These are phyloP conservation scores for Thraustochytrium sp. DNA, from an alignment of 352 stramenopile species.

Conservation along the genomic window DNA sequence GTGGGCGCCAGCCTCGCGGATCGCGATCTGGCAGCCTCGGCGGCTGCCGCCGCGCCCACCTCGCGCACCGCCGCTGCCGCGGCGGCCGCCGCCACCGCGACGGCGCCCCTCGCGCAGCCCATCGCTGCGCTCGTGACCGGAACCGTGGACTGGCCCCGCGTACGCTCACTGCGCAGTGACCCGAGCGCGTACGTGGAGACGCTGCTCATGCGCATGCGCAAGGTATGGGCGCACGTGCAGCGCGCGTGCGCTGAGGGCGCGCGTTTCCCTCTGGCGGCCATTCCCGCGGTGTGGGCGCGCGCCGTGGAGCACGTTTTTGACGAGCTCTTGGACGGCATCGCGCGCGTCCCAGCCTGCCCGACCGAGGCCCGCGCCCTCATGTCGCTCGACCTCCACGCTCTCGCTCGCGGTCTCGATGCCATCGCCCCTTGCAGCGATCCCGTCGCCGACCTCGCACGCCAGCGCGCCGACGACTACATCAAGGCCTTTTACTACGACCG, in stretches of 20 bases:
- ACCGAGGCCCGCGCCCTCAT: conserved; percentile 90
- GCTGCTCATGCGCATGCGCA: not conserved
- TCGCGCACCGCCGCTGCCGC: not conserved
- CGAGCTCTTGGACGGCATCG: conserved; percentile 81
- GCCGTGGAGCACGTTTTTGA: conserved; percentile 77
- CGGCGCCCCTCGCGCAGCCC: too few species aligned
- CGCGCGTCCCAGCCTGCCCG: conserved; percentile 75
- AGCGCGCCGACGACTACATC: conserved; percentile 69
- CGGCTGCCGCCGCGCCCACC: not conserved
- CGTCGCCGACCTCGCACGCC: conserved; percentile 53
- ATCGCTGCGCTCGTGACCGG: not conserved
- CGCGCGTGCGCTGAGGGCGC: conserved; percentile 15
- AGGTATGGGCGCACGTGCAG: conserved; percentile 43
- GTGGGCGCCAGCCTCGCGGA: not conserved
- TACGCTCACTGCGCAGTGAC: conserved; percentile 47
- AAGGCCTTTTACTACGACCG: conserved; percentile 77
- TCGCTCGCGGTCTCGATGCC: conserved; percentile 70
- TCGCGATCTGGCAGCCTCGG: not conserved
- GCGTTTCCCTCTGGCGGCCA: conserved; percentile 58
- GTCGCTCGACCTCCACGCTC: conserved; percentile 88
- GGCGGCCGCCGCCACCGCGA: not conserved
- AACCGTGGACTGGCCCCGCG: not conserved
- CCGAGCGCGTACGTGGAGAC: conserved; percentile 42
- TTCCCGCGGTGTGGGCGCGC: conserved; percentile 68
- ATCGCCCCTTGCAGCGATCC: conserved; percentile 67